Evolutionary conservation across 2,329 filamentous ascomycete genomes (phyloP).

Genomic region (Zymoseptoria ardabiliae): DNA sequence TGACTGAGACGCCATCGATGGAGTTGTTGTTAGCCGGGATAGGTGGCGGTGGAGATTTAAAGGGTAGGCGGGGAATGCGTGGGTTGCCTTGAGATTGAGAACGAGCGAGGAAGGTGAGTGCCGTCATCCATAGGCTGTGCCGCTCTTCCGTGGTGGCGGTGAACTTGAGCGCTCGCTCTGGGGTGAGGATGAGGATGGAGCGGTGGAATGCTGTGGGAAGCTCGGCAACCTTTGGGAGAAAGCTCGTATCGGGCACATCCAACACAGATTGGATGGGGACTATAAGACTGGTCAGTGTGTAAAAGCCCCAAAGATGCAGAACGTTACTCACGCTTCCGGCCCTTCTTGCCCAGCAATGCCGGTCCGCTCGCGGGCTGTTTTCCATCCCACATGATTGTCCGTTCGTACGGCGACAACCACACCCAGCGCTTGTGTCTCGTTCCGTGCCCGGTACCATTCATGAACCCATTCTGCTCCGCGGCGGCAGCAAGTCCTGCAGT

Average conservation of each 20-base stretch:
- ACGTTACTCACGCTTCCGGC: slow-evolving; percentile 73
- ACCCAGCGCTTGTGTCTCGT: slow-evolving; percentile 93
- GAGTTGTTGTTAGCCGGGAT: slow-evolving; percentile 11
- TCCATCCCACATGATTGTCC: slow-evolving; percentile 95
- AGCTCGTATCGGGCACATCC: slow-evolving; percentile 91
- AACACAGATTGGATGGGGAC: slow-evolving; percentile 93
- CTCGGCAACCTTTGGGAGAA: slow-evolving; percentile 58
- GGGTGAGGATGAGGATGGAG: slow-evolving; percentile 90
- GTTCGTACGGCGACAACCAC: slow-evolving; percentile 94
- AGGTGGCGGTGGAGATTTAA: slow-evolving; percentile 15
- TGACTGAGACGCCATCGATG: slow-evolving; percentile 23
- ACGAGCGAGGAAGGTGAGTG: slow-evolving; percentile 88
- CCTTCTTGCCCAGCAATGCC: slow-evolving; percentile 86
- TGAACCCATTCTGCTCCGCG: slow-evolving; percentile 50
- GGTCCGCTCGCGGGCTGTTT: slow-evolving; percentile 87
- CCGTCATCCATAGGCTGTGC: slow-evolving; percentile 91
- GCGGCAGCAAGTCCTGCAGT: slow-evolving; percentile 40
- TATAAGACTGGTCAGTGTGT: slow-evolving; percentile 39
- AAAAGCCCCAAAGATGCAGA: slow-evolving; percentile 1
- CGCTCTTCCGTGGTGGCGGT: slow-evolving; percentile 76
- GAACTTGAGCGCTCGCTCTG: slow-evolving; percentile 89
- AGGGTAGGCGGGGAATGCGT: slow-evolving; percentile 15
- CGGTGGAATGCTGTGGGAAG: slow-evolving; percentile 61
- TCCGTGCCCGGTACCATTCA: slow-evolving; percentile 57
- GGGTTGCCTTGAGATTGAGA: slow-evolving; percentile 40